Percentiles rank a stretch among this genome's conserved stretches.
Evolutionary conservation across 345 rosid species (phyloP).

Genomic region (Syzygium jambos): DNA sequence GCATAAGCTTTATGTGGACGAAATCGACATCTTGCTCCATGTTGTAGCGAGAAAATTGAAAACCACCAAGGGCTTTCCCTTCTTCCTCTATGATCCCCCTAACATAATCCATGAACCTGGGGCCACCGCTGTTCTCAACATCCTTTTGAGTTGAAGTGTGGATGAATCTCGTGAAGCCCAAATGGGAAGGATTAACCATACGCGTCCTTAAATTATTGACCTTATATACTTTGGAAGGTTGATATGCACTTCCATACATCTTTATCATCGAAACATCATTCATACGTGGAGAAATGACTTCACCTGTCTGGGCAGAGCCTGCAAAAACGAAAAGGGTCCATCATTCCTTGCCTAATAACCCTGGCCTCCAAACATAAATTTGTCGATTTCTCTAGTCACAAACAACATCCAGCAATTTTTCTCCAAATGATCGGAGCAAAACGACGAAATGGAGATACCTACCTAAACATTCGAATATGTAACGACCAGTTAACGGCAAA

Average conservation of each 20-base stretch:
- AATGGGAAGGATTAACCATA: not conserved
- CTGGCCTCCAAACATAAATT: slow-evolving; percentile 2
- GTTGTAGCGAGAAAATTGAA: slow-evolving; percentile 10
- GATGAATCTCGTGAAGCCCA: slow-evolving; percentile 18
- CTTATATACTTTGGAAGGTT: not conserved
- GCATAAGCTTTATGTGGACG: slow-evolving; percentile 57
- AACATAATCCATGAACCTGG: slow-evolving; percentile 37
- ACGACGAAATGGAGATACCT: not conserved
- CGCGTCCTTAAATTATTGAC: not conserved
- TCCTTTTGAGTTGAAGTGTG: slow-evolving; percentile 21
- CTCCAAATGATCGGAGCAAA: not conserved
- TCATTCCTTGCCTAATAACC: not conserved
- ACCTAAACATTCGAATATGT: not conserved
- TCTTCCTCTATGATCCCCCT: slow-evolving; percentile 38
- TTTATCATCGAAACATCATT: not conserved
- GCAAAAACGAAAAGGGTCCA: not conserved
- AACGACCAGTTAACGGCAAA: not conserved
- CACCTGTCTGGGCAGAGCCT: not conserved
- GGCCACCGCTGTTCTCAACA: slow-evolving; percentile 5
- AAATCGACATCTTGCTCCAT: slow-evolving; percentile 51
- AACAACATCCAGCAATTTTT: not conserved
- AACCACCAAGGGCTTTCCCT: slow-evolving; percentile 2
- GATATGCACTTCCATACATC: not conserved
- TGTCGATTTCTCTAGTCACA: not conserved
- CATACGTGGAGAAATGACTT: not conserved